Conservation (phyloP, 2,329 filamentous ascomycete species). For the Bipolaris victoriae region DNA sequence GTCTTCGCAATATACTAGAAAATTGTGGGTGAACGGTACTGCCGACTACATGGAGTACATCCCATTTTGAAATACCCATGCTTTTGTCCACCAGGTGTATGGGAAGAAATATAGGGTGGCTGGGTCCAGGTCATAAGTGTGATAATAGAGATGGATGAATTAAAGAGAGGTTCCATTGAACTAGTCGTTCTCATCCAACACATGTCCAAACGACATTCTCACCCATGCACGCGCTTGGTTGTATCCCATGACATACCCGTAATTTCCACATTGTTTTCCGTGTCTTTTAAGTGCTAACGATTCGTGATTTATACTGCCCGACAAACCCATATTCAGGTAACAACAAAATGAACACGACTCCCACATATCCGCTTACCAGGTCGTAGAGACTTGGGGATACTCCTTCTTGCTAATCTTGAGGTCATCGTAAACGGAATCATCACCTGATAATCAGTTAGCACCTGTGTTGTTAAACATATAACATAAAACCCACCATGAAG, state of each 20-base stretch:
- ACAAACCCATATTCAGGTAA: background rate
- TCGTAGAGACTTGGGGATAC: slow-evolving; percentile 54
- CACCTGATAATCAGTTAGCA: slow-evolving; percentile 49
- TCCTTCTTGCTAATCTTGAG: slow-evolving; percentile 66
- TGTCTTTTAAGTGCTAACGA: background rate
- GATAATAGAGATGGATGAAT: too few species aligned
- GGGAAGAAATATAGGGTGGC: too few species aligned
- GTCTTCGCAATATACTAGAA: too few species aligned
- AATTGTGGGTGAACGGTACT: too few species aligned
- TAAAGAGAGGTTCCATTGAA: background rate
- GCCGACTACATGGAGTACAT: too few species aligned
- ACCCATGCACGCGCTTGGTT: background rate
- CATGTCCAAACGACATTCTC: background rate
- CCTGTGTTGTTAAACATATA: background rate
- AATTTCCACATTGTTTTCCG: background rate
- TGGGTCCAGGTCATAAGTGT: too few species aligned
- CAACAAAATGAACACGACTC: background rate
- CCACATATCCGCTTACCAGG: slow-evolving; percentile 31
- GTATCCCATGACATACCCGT: background rate
- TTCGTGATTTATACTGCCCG: background rate
- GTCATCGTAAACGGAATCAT: slow-evolving; percentile 67
- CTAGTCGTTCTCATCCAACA: background rate
- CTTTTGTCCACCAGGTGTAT: too few species aligned
- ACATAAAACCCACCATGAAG: slow-evolving; percentile 55
- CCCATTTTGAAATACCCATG: too few species aligned